Percentiles rank a stretch among this genome's conserved stretches.
Conservation (phyloP, 108 stramenopile genomes). For the Ochromonas danica region DNA sequence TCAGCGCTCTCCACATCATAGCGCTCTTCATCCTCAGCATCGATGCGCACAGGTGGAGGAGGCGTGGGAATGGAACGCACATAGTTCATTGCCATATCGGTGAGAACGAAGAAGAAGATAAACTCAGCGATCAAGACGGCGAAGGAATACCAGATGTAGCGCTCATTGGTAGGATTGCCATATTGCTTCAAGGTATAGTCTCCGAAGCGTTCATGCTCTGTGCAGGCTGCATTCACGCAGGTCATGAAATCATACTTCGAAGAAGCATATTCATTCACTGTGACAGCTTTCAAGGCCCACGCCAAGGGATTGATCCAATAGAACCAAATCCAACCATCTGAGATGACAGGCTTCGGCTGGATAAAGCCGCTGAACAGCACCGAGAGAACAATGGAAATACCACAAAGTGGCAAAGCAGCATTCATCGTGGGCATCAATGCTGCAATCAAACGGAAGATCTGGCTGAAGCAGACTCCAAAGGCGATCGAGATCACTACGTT, state of each 20-base stretch:
- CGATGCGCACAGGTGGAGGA: no score
- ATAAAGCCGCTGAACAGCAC: slow-evolving; percentile 61
- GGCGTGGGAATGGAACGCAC: neutral
- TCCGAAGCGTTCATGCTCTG: neutral
- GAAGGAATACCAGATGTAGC: neutral
- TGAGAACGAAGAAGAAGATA: neutral
- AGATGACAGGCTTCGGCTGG: slow-evolving; percentile 19
- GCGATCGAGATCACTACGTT: slow-evolving; percentile 34
- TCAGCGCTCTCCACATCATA: no score
- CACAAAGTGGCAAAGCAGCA: slow-evolving; percentile 43
- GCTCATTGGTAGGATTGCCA: slow-evolving; percentile 5
- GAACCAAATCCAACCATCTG: slow-evolving; percentile 46
- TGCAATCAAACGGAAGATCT: slow-evolving; percentile 49
- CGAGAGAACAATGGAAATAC: slow-evolving; percentile 44
- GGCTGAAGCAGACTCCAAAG: slow-evolving; percentile 37
- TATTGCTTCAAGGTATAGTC: neutral
- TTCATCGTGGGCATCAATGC: slow-evolving; percentile 43
- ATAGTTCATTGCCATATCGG: neutral
- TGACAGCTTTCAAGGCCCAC: slow-evolving; percentile 40
- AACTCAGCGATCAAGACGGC: slow-evolving; percentile 18
- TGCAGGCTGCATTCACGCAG: neutral
- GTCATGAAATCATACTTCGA: neutral
- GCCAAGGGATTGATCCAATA: slow-evolving; percentile 47
- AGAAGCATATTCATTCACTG: slow-evolving; percentile 43
- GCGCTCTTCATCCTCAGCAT: no score